Evolutionary conservation across 2,329 filamentous ascomycete species (phyloP).

Genomic region (Colletotrichum sp.): DNA sequence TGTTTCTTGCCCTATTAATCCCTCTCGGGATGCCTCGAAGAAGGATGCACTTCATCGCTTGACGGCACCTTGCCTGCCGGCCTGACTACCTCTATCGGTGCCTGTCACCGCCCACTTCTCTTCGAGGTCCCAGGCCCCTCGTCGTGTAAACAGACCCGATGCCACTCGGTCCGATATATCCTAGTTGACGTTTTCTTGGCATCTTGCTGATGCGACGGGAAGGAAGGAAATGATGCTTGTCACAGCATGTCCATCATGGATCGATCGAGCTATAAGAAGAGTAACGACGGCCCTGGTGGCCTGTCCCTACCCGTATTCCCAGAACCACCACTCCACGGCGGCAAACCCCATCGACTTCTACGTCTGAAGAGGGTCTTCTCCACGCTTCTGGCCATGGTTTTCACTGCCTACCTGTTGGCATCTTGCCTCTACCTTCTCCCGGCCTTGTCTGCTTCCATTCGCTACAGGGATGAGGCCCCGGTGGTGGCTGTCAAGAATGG

Average conservation of each 20-base stretch:
- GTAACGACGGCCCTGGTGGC: neutral
- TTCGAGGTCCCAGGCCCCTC: neutral
- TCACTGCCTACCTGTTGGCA: neutral
- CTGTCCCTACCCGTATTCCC: neutral
- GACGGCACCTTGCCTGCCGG: neutral
- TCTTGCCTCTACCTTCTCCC: constrained; percentile 2
- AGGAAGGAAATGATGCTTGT: neutral
- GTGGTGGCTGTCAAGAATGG: constrained; percentile 16
- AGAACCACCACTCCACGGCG: neutral
- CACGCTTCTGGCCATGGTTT: constrained; percentile 1
- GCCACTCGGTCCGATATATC: constrained; percentile 2
- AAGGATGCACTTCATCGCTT: neutral
- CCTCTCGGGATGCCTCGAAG: neutral
- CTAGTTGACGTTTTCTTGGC: constrained; percentile 3
- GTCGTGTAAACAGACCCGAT: neutral
- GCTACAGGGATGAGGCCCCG: neutral
- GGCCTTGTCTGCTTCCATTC: neutral
- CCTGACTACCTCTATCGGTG: neutral
- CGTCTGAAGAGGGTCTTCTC: neutral
- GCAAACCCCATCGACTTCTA: neutral
- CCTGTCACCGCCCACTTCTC: neutral
- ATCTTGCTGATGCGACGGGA: neutral
- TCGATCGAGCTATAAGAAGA: constrained; percentile 1
- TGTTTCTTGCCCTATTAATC: neutral
- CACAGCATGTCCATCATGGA: neutral